phyloP scores from a whole-genome alignment of 371 early-diverging fungal species.

The Actinomucor elegans region DNA sequence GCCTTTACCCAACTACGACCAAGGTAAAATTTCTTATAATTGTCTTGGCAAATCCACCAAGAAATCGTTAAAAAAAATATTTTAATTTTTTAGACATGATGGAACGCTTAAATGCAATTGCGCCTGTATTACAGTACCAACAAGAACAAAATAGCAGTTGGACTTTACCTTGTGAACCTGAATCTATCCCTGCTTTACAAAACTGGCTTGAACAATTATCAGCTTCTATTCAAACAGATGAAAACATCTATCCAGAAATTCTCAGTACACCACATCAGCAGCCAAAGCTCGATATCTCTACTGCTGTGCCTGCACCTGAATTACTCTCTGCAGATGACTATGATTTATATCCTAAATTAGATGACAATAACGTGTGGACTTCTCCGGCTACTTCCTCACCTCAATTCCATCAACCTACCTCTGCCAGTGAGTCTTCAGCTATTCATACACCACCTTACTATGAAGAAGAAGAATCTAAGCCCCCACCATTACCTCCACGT shows the following conservation, averaged over 20 bases:
- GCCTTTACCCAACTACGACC: conserved; percentile 44
- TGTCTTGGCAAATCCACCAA: conserved; percentile 7
- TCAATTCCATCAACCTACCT: conserved; percentile 3
- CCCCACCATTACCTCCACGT: neutral
- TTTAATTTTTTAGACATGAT: conserved; percentile 44
- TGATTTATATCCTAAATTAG: conserved; percentile 21
- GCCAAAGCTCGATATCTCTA: neutral
- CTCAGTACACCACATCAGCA: neutral
- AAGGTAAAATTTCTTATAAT: conserved; percentile 32
- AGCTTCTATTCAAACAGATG: conserved; percentile 41
- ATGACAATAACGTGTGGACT: conserved; percentile 2
- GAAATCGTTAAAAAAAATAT: conserved; percentile 5
- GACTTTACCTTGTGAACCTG: conserved; percentile 36
- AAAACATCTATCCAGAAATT: conserved; percentile 23
- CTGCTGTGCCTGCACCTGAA: neutral
- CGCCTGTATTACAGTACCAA: conserved; percentile 19
- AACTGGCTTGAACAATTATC: conserved; percentile 53
- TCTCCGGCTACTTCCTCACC: neutral
- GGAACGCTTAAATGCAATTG: conserved; percentile 42
- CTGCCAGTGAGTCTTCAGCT: conserved; percentile 6
- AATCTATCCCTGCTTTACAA: conserved; percentile 42
- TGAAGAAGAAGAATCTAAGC: neutral
- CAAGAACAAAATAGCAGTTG: conserved; percentile 19
- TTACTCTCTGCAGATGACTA: conserved; percentile 2
- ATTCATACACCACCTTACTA: conserved; percentile 9